Percentiles rank a stretch among this genome's conserved stretches.
phyloP scores from a whole-genome alignment of 1,284 basidiomycete species.

The Kalmanozyma brasiliensis region DNA sequence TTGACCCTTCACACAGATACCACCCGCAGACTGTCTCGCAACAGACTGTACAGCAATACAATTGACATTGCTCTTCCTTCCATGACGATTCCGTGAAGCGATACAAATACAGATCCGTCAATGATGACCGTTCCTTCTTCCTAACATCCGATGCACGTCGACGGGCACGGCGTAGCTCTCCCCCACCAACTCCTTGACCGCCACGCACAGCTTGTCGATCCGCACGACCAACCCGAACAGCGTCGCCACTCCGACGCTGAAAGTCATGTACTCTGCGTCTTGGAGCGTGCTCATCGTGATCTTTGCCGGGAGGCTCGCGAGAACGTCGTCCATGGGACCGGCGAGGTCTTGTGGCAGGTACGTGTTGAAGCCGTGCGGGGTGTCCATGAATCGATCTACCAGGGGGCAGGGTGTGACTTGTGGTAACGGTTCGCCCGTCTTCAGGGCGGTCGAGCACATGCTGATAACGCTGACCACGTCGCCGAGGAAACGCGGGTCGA shows the following conservation, averaged over 20 bases:
- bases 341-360: slow-evolving; percentile 4
- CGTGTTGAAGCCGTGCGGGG: slow-evolving; percentile 67
- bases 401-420: slow-evolving; percentile 87
- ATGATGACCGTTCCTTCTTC: neutral
- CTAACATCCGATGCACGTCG: slow-evolving; percentile 32
- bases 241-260: slow-evolving; percentile 74
- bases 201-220: slow-evolving; percentile 79
- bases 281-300: slow-evolving; percentile 30
- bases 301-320: slow-evolving; percentile 20
- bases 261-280: slow-evolving; percentile 48
- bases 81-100: too few species aligned
- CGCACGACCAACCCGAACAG: slow-evolving; percentile 76
- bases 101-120: slow-evolving; percentile 3
- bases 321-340: slow-evolving; percentile 8
- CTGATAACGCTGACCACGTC: slow-evolving; percentile 71
- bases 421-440: slow-evolving; percentile 80
- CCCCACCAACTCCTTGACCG: slow-evolving; percentile 81
- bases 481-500: slow-evolving; percentile 83
- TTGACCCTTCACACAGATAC: neutral
- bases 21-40: neutral
- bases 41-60: too few species aligned
- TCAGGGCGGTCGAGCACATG: slow-evolving; percentile 72
- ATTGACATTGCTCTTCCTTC: too few species aligned
- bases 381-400: slow-evolving; percentile 75
- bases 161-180: slow-evolving; percentile 73